Conservation (phyloP, 1,284 basidiomycete species). For the Retiboletus flavoniger region DNA sequence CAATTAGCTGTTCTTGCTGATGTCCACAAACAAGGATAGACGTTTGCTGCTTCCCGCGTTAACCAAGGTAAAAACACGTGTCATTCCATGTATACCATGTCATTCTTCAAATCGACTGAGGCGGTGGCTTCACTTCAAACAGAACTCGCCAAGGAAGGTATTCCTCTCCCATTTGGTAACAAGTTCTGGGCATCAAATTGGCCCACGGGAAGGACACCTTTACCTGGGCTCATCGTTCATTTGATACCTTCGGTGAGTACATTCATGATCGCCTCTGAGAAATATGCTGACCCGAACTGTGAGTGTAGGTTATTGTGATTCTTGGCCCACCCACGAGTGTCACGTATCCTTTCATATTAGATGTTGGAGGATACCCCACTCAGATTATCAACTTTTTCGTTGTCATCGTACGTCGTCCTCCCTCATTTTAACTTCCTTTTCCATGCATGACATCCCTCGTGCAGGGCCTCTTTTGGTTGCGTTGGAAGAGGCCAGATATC, state of each 20-base stretch:
- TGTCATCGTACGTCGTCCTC: conserved; percentile 39
- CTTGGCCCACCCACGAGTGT: conserved; percentile 45
- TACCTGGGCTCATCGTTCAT: conserved; percentile 39
- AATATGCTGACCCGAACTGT: neutral
- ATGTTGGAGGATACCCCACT: conserved; percentile 55
- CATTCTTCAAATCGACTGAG: neutral
- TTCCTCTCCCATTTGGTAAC: conserved; percentile 40
- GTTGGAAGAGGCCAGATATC: conserved; percentile 49
- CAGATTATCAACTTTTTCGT: conserved; percentile 60
- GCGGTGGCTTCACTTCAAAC: conserved; percentile 2
- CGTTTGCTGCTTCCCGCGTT: conserved; percentile 45
- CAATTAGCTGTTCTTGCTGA: neutral
- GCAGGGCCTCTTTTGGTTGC: conserved; percentile 57
- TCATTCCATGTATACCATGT: neutral
- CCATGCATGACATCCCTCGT: neutral
- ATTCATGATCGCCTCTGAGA: neutral
- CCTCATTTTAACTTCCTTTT: too few species aligned
- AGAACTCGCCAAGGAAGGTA: conserved; percentile 43
- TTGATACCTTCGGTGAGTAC: conserved; percentile 32
- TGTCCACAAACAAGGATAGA: conserved; percentile 24
- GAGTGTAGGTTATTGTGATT: conserved; percentile 47
- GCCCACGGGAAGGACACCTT: conserved; percentile 37
- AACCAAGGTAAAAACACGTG: conserved; percentile 40
- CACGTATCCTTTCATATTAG: conserved; percentile 54
- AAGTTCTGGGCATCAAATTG: conserved; percentile 40